Percentiles rank a stretch among this genome's conserved stretches.
These are phyloP conservation scores for Exophiala mesophila DNA, from an alignment of 2,329 filamentous ascomycete species.

Conservation along the genomic window DNA sequence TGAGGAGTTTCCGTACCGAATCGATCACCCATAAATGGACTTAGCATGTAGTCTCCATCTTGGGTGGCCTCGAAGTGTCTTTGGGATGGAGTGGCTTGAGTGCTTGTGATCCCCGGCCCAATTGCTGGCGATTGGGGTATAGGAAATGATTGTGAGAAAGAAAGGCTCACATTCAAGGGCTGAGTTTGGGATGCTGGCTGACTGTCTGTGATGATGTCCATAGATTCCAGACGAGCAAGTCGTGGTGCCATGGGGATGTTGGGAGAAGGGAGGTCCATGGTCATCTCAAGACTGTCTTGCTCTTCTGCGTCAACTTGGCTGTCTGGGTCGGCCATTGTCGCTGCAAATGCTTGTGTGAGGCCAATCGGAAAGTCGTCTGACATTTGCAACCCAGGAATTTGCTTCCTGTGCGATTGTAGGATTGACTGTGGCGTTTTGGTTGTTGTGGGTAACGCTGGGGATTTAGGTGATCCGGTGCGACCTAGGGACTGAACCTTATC, in stretches of 20 bases:
- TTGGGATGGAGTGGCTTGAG: conserved; percentile 32
- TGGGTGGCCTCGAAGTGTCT: conserved; percentile 62
- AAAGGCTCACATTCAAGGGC: conserved; percentile 46
- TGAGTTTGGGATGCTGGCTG: conserved; percentile 44
- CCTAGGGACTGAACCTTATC: not conserved
- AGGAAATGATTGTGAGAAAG: conserved; percentile 58
- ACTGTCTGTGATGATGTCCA: conserved; percentile 55
- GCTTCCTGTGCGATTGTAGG: conserved; percentile 63
- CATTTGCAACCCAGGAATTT: conserved; percentile 63
- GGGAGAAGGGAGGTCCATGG: conserved; percentile 49
- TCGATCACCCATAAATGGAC: conserved; percentile 64
- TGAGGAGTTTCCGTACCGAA: conserved; percentile 52
- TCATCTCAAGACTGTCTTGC: conserved; percentile 48
- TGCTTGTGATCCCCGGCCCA: conserved; percentile 5
- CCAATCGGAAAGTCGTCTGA: conserved; percentile 52
- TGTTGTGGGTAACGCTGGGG: conserved; percentile 27
- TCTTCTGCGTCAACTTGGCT: conserved; percentile 28
- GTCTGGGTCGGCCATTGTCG: conserved; percentile 68
- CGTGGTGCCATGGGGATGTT: conserved; percentile 50
- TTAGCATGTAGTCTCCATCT: conserved; percentile 69
- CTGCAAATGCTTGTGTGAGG: conserved; percentile 84
- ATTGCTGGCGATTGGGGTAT: conserved; percentile 21
- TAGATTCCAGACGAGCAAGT: conserved; percentile 56
- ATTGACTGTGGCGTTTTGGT: conserved; percentile 55
- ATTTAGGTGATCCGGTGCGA: conserved; percentile 28